Evolutionary conservation across 495 filamentous ascomycete genomes (phyloP), one percentile per base, ranked within the genome.

Genomic region (Penicillium alfredii): DNA sequence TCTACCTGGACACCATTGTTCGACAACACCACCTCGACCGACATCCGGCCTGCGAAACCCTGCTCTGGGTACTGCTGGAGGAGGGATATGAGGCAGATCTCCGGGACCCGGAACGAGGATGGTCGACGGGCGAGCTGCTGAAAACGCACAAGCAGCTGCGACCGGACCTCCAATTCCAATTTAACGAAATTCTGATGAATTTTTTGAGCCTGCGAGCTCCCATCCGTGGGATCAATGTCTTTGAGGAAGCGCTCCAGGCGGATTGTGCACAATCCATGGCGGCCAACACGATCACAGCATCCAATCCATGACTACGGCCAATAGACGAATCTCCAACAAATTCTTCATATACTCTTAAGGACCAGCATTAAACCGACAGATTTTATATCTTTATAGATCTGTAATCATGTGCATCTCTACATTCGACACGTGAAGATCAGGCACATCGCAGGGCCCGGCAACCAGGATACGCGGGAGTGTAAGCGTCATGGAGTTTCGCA

Each of bases 101-200:
- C 41, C 58, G 51, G 27, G 55, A 64, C 11, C 47, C 61, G 1
- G 56, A 67, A 33, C 63, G 64, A 3, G 52, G 48, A 8, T 71
- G 66, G 66, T 59, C 53, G 1, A 60, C 60, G 0, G 60, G 63
- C 2, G 63, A 63, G 33, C 45, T 71, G 24, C 35, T 68, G 6
- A 49, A 45, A 22, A 58, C 49, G 13, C 60, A 66, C 21, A 61
- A 65, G 33, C 50, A 52, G 35, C 56, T 71, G 3, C 63, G 51
- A 16, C 53, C 58, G 3, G 64, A 68, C 30, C 45, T 67, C 5
- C 66, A 64, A 32, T 67, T 68, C 26, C 55, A 59, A 1, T 71
- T 62, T 38, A 66, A 63, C 31, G 64, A 71, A 38, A 60, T 64
- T 27, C 29, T 71, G n/a, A 61, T 68, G 44, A 58, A 49, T 23